phyloP scores from a whole-genome alignment of 2,329 filamentous ascomycete genomes.

The Sphaerulina musiva region DNA sequence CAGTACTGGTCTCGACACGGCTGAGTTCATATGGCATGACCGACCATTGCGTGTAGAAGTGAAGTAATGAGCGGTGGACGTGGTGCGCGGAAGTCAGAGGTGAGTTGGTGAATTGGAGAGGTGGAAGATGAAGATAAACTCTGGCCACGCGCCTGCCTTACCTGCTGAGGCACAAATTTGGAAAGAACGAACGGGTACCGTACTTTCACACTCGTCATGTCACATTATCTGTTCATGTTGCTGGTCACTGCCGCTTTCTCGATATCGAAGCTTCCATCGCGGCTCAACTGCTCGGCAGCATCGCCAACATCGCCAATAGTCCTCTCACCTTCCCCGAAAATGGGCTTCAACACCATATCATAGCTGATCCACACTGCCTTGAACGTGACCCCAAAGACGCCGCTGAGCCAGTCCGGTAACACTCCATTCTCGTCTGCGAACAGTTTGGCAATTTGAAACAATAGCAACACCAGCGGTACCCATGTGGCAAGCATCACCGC shows the following conservation, averaged over 20 bases:
- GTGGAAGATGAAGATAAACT: conserved; percentile 3
- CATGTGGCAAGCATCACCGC: conserved; percentile 56
- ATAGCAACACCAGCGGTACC: conserved; percentile 51
- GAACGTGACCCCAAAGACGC: conserved; percentile 48
- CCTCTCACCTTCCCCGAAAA: conserved; percentile 84
- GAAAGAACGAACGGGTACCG: conserved; percentile 1
- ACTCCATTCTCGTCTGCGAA: conserved; percentile 61
- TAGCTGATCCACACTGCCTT: conserved; percentile 58
- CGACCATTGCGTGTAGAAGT: background rate
- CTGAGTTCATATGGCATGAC: conserved; percentile 16
- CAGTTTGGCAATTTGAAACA: conserved; percentile 46
- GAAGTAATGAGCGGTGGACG: background rate
- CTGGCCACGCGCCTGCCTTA: conserved; percentile 1
- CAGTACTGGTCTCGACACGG: conserved; percentile 12
- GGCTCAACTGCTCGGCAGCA: background rate
- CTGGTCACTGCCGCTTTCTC: conserved; percentile 3
- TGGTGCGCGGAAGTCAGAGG: background rate
- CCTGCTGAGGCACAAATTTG: background rate
- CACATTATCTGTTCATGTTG: too few species aligned
- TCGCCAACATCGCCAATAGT: conserved; percentile 37
- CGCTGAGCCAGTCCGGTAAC: conserved; percentile 60
- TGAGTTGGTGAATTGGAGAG: background rate
- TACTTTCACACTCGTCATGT: too few species aligned
- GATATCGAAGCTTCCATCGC: background rate
- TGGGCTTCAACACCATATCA: conserved; percentile 54